Base-by-base conservation (phyloP, 164 flowering plant genomes). In the Macadamia tetraphylla region DNA sequence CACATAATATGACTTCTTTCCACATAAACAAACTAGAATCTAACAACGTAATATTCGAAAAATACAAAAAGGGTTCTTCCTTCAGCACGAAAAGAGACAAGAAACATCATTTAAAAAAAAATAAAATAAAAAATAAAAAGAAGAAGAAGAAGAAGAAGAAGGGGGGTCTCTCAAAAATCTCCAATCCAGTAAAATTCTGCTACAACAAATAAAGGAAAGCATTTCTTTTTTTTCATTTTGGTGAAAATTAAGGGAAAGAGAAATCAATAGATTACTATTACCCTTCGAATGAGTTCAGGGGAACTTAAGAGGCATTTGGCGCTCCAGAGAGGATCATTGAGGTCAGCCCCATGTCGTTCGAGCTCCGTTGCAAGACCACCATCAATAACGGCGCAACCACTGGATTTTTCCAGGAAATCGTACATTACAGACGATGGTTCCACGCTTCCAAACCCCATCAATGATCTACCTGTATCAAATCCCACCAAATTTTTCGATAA, bases 291-390 rank as follows among this genome's bases (percentile, higher is more conserved):
- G 72, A 94, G 97, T 23, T 91, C 82, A 65, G 98, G 92, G 29
- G 96, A 84, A 67, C 64, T 79, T 70, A 94, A 67, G 64, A 94
- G 91, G 75, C 96, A 94, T 73, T 85, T 91, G 68, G 94, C 94
- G 74, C 98, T 94, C 98, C 98, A 94, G 48, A 94, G 92, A 70
- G 97, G 96, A 64, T 94, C 98, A 58, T 91, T 84, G 66, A 94
- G 89, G 78, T 91, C 80, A 1, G 94, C 96, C 2, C 98, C 98
- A 48, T 87, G 89, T 23, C 91, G 84, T 77, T 94, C 96, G 6
- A 94, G 86, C 78, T 94, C 96, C 60, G 98, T 94, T 55, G 97
- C 98, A n/a, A 94, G 79, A 15, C 98, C 98, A 18, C 98, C 98
- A 77, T 94, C 98, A 17, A 94, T 70, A 35, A 91, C 92, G 13